Evolutionary conservation across 352 stramenopile genomes (phyloP).

Genomic region (Thalassiosira livingstoniorum): DNA sequence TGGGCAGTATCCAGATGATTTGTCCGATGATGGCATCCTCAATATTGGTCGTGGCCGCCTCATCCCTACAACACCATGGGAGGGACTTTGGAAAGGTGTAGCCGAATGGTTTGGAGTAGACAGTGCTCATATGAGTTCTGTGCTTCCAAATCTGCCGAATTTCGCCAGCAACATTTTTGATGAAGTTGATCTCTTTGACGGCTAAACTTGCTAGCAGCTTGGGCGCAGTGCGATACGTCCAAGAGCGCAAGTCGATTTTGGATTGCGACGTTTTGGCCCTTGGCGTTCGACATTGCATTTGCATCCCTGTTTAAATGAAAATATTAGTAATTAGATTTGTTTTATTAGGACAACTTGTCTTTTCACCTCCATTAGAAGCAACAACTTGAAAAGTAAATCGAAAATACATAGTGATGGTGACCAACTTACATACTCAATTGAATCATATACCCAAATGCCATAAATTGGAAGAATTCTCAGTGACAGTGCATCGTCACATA

Average conservation of each 20-base stretch:
- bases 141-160: conserved; percentile 51
- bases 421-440: no score
- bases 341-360: no score
- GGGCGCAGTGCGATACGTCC: not conserved
- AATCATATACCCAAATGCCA: no score
- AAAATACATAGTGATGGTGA: no score
- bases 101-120: conserved; percentile 65
- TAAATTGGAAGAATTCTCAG: no score
- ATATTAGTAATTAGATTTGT: no score
- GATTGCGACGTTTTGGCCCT: not conserved
- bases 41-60: conserved; percentile 76
- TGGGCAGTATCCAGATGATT: conserved; percentile 79
- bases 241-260: not conserved
- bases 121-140: conserved; percentile 23
- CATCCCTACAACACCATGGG: conserved; percentile 78
- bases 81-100: conserved; percentile 56
- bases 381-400: no score
- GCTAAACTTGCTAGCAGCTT: not conserved
- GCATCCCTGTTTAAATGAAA: no score
- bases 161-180: conserved; percentile 45
- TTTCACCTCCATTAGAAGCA: no score
- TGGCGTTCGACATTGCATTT: no score
- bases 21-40: conserved; percentile 58
- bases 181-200: conserved; percentile 46
- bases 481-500: no score